These are phyloP conservation scores for Cruciata laevipes DNA, from an alignment of 257 asterid species.

Conservation along the genomic window DNA sequence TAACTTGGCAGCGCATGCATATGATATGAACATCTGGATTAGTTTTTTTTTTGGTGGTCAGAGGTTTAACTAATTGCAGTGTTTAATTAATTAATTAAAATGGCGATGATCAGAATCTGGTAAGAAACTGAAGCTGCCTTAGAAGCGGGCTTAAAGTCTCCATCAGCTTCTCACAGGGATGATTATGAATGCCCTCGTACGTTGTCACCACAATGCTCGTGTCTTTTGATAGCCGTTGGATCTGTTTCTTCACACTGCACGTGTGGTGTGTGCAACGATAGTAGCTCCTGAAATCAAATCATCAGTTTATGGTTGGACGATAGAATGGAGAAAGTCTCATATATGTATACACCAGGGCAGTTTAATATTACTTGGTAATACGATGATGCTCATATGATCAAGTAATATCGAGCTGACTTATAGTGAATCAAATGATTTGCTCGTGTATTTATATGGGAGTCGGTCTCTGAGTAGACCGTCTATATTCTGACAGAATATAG, in stretches of 20 bases:
- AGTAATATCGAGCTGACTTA: too few relatives aligned
- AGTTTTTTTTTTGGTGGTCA: background rate
- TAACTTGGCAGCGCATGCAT: background rate
- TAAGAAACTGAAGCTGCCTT: slow-evolving; percentile 88
- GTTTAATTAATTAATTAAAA: background rate
- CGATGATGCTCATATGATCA: too few relatives aligned
- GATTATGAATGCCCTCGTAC: slow-evolving; percentile 87
- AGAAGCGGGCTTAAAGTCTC: slow-evolving; percentile 84
- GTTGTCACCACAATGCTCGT: slow-evolving; percentile 77
- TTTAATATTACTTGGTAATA: too few relatives aligned
- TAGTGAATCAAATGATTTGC: too few relatives aligned
- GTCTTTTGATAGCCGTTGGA: slow-evolving; percentile 81
- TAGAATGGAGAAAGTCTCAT: too few relatives aligned
- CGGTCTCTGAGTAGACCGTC: too few relatives aligned
- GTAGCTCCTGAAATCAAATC: slow-evolving; percentile 56
- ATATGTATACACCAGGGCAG: too few relatives aligned
- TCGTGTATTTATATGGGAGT: too few relatives aligned
- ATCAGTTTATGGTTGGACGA: too few relatives aligned
- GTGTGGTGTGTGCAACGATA: slow-evolving; percentile 96
- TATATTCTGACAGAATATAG: too few relatives aligned
- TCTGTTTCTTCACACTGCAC: slow-evolving; percentile 94
- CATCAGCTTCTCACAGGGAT: slow-evolving; percentile 90
- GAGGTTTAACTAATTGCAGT: background rate
- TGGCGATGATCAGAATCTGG: slow-evolving; percentile 41
- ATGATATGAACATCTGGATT: background rate